phyloP scores from a whole-genome alignment of 2,329 filamentous ascomycete genomes.

The Blastomyces percursus region DNA sequence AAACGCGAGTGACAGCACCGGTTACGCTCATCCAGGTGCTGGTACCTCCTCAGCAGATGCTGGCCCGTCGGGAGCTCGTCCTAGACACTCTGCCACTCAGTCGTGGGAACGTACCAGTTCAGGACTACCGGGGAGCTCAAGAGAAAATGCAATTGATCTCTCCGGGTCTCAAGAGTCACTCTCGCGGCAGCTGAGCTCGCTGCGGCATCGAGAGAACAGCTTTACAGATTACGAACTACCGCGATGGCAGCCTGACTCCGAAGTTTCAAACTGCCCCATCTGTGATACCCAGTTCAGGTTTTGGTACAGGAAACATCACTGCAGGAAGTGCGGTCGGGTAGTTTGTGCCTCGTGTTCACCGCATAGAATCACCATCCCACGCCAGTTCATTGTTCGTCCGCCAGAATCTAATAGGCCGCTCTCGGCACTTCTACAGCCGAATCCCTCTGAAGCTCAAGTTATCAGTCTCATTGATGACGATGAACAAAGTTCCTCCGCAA shows the following conservation, averaged over 20 bases:
- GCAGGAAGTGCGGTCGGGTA: slow-evolving; percentile 88
- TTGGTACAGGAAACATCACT: slow-evolving; percentile 85
- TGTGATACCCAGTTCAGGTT: slow-evolving; percentile 71
- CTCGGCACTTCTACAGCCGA: slow-evolving; percentile 32
- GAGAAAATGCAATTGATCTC: slow-evolving; percentile 25
- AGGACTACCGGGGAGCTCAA: slow-evolving; percentile 20
- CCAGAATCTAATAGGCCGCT: slow-evolving; percentile 41
- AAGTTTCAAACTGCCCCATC: slow-evolving; percentile 74
- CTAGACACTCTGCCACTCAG: not conserved
- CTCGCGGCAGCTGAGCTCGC: slow-evolving; percentile 15
- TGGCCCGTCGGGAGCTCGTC: not conserved
- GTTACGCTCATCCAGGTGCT: slow-evolving; percentile 4
- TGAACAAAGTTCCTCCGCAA: slow-evolving; percentile 12
- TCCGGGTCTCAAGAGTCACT: slow-evolving; percentile 18
- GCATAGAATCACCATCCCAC: slow-evolving; percentile 86
- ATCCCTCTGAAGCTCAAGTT: slow-evolving; percentile 36
- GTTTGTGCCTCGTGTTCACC: slow-evolving; percentile 86
- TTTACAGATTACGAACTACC: slow-evolving; percentile 49
- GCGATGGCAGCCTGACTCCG: slow-evolving; percentile 77
- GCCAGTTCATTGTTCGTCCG: slow-evolving; percentile 82
- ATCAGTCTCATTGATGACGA: slow-evolving; percentile 37
- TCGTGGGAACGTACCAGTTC: slow-evolving; percentile 1
- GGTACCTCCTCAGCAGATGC: not conserved
- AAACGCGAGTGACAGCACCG: slow-evolving; percentile 24
- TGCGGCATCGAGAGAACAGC: slow-evolving; percentile 19